Conservation (phyloP, 1,139 yeast species). For the Taiozyma onychis region DNA sequence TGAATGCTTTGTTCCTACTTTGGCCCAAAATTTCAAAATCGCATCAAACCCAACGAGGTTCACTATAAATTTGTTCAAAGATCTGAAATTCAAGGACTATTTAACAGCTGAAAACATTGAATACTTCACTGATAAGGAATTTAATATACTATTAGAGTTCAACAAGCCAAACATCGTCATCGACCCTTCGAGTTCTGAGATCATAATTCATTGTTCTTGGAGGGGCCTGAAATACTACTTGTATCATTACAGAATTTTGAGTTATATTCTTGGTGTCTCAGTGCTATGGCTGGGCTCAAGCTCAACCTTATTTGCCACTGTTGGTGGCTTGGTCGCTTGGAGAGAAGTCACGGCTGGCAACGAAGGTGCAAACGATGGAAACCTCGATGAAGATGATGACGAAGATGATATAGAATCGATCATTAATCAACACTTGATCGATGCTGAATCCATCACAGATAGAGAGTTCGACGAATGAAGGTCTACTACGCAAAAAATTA, state of each 20-base stretch:
- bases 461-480: neutral
- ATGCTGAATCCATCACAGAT: neutral
- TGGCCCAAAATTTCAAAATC: constrained; percentile 3
- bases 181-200: constrained; percentile 23
- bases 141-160: constrained; percentile 32
- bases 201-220: constrained; percentile 36
- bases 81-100: constrained; percentile 6
- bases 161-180: constrained; percentile 20
- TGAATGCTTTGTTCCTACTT: constrained; percentile 13
- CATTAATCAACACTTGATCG: neutral
- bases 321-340: constrained; percentile 11
- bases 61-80: constrained; percentile 5
- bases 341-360: constrained; percentile 9
- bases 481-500: neutral
- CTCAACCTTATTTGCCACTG: constrained; percentile 8
- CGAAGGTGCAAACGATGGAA: neutral
- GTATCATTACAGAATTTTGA: constrained; percentile 40
- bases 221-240: constrained; percentile 54
- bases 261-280: constrained; percentile 45
- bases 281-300: constrained; percentile 38
- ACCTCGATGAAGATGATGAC: constrained; percentile 5
- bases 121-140: constrained; percentile 20
- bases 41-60: constrained; percentile 4
- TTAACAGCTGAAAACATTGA: constrained; percentile 1
- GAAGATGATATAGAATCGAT: neutral